These are phyloP conservation scores for Cryptococcus sp. DNA, from an alignment of 1,284 basidiomycete species.

Conservation along the genomic window DNA sequence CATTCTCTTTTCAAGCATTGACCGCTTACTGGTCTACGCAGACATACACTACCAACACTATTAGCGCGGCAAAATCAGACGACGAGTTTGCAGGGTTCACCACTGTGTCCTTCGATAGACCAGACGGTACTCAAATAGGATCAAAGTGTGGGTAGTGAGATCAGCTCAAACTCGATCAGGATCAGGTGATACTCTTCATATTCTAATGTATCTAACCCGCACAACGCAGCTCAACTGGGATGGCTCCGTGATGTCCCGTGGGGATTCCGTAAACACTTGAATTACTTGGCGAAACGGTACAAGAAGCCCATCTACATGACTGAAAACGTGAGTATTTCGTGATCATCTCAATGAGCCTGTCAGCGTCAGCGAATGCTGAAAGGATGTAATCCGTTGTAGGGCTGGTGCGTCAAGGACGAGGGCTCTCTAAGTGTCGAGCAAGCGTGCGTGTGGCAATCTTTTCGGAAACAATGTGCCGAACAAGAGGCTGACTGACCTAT, in stretches of 20 bases:
- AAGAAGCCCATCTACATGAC: slow-evolving; percentile 62
- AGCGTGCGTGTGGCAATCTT: slow-evolving; percentile 51
- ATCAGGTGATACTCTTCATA: neutral
- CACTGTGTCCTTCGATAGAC: slow-evolving; percentile 27
- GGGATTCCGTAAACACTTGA: slow-evolving; percentile 59
- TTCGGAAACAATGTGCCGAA: neutral
- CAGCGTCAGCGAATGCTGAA: neutral
- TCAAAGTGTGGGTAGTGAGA: slow-evolving; percentile 59
- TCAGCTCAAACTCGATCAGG: neutral
- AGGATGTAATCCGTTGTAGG: slow-evolving; percentile 1
- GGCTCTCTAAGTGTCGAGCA: slow-evolving; percentile 59
- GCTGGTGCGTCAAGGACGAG: slow-evolving; percentile 59
- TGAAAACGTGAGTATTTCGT: slow-evolving; percentile 25
- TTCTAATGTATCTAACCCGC: slow-evolving; percentile 2
- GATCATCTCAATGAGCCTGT: too few relatives aligned
- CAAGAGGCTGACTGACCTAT: neutral
- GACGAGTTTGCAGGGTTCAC: slow-evolving; percentile 66
- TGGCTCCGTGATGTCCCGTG: slow-evolving; percentile 49
- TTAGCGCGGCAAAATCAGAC: slow-evolving; percentile 52
- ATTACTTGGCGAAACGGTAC: slow-evolving; percentile 69
- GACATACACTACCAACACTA: slow-evolving; percentile 70
- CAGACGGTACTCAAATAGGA: slow-evolving; percentile 65
- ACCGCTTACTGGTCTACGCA: slow-evolving; percentile 54
- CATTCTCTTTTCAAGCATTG: neutral
- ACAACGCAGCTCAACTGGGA: slow-evolving; percentile 19